These are phyloP conservation scores for Platanthera guangdongensis DNA, from an alignment of 106 monocot genomes.

Conservation along the genomic window DNA sequence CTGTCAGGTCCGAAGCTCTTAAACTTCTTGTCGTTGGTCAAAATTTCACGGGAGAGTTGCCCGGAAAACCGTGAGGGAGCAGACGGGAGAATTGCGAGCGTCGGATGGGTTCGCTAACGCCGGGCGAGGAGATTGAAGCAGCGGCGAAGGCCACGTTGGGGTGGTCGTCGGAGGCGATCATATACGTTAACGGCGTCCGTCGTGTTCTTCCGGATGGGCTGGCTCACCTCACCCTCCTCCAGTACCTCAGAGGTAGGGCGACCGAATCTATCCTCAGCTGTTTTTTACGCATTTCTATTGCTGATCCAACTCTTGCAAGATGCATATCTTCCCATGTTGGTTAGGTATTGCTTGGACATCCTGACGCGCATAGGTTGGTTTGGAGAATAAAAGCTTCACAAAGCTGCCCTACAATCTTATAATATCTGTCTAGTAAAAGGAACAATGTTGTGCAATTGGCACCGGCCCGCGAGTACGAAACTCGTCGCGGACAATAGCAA, in stretches of 20 bases:
- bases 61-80: background rate
- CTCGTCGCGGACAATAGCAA: too few species aligned
- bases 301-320: background rate
- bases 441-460: too few species aligned
- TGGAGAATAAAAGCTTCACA: too few species aligned
- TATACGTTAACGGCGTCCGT: conserved; percentile 92
- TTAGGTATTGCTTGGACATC: too few species aligned
- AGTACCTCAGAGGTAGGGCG: conserved; percentile 72
- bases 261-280: background rate
- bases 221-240: conserved; percentile 90
- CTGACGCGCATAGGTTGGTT: too few species aligned
- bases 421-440: too few species aligned
- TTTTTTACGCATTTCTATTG: background rate
- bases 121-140: conserved; percentile 21
- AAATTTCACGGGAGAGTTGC: background rate
- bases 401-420: too few species aligned
- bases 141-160: conserved; percentile 13
- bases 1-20: too few species aligned
- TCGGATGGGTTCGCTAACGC: conserved; percentile 58
- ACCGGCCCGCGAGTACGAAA: too few species aligned
- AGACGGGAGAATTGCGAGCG: background rate
- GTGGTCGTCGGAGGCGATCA: conserved; percentile 69
- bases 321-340: too few species aligned
- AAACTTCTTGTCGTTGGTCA: too few species aligned
- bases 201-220: conserved; percentile 73